Conservation (phyloP, 108 stramenopile genomes). For the Cyclotella kingstonii region DNA sequence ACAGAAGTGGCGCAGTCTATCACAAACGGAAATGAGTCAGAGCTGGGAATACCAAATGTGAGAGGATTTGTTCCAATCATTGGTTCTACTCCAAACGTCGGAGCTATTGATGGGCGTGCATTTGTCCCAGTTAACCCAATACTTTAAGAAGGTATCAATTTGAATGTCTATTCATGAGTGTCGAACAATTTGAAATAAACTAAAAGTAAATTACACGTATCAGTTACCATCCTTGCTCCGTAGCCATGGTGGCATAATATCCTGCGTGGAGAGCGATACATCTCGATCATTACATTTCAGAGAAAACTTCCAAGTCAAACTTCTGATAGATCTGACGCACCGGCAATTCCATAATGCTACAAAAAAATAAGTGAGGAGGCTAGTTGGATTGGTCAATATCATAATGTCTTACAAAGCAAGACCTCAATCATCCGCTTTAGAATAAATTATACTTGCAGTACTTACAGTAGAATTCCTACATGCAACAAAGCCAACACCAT, state of each 20-base stretch:
- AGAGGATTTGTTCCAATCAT: conserved; percentile 56
- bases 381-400: background rate
- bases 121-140: conserved; percentile 67
- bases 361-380: background rate
- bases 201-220: background rate
- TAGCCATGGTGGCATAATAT: conserved; percentile 71
- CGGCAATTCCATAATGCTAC: conserved; percentile 17
- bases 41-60: conserved; percentile 55
- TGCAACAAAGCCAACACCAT: conserved; percentile 63
- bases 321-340: background rate
- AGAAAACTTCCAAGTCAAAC: too few species aligned
- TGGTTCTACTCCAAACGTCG: conserved; percentile 65
- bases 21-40: conserved; percentile 55
- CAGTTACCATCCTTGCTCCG: conserved; percentile 49
- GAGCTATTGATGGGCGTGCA: conserved; percentile 65
- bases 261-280: conserved; percentile 28
- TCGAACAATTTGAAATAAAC: background rate
- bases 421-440: too few species aligned
- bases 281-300: background rate
- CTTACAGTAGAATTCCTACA: conserved; percentile 55
- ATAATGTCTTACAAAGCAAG: too few species aligned
- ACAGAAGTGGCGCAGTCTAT: conserved; percentile 71
- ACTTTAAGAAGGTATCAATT: background rate
- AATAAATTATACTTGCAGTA: too few species aligned
- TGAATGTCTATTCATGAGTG: background rate